Evolutionary conservation across 768 basidiomycete genomes (phyloP).

Genomic region (Jaapia argillacea): DNA sequence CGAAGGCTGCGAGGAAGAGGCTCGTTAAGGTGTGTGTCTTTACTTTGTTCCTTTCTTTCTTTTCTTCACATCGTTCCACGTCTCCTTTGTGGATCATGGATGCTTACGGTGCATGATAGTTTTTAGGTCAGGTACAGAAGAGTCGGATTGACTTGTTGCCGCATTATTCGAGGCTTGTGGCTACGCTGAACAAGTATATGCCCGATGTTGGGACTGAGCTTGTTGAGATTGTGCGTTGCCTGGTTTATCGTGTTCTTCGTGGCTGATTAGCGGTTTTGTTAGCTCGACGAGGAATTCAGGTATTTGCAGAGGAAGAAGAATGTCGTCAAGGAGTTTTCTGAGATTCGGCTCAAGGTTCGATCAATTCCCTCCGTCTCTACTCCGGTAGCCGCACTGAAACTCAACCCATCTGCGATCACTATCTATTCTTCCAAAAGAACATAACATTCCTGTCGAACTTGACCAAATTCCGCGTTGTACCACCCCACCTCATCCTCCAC

Average conservation of each 20-base stretch:
- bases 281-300: slow-evolving; percentile 96
- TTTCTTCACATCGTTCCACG: not conserved
- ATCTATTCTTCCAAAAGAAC: slow-evolving; percentile 59
- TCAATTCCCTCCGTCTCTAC: not conserved
- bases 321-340: slow-evolving; percentile 81
- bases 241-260: not conserved
- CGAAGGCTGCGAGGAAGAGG: slow-evolving; percentile 90
- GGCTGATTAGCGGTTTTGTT: slow-evolving; percentile 2
- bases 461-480: slow-evolving; percentile 93
- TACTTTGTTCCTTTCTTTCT: not conserved
- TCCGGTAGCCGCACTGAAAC: too few species aligned
- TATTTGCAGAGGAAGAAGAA: slow-evolving; percentile 94
- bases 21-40: slow-evolving; percentile 58
- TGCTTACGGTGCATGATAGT: slow-evolving; percentile 33
- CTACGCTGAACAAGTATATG: slow-evolving; percentile 87
- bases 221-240: slow-evolving; percentile 57
- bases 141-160: slow-evolving; percentile 85
- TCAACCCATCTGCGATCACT: not conserved
- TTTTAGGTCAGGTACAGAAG: slow-evolving; percentile 75
- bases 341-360: slow-evolving; percentile 73
- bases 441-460: slow-evolving; percentile 80
- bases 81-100: slow-evolving; percentile 2
- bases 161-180: slow-evolving; percentile 85
- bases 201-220: slow-evolving; percentile 84
- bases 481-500: slow-evolving; percentile 85